A percentile compares a stretch with the other conserved stretches of the same genome.
Conservation (phyloP, 106 monocot genomes). For the Triglochin maritima region DNA sequence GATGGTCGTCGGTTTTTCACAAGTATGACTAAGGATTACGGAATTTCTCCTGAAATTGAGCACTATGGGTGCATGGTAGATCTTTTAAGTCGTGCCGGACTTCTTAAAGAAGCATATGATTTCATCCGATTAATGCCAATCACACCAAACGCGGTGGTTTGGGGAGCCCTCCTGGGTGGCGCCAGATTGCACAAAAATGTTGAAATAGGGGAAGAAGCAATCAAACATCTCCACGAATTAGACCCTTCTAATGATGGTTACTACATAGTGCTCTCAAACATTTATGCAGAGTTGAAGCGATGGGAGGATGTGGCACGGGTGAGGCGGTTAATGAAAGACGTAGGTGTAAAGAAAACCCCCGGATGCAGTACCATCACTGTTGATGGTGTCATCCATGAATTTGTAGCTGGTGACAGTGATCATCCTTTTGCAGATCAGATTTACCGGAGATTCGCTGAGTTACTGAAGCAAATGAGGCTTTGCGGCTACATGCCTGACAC, state of each 20-base stretch:
- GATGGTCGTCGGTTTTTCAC: slow-evolving; percentile 36
- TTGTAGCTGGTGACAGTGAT: slow-evolving; percentile 43
- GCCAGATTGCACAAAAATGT: slow-evolving; percentile 45
- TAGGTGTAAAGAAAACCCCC: slow-evolving; percentile 55
- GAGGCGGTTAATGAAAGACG: slow-evolving; percentile 43
- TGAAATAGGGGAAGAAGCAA: slow-evolving; percentile 43
- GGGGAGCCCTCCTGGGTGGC: slow-evolving; percentile 70
- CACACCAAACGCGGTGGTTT: slow-evolving; percentile 38
- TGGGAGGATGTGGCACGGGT: slow-evolving; percentile 39
- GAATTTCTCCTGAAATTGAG: slow-evolving; percentile 44
- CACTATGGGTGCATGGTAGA: slow-evolving; percentile 81
- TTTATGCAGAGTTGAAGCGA: slow-evolving; percentile 45
- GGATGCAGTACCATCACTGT: slow-evolving; percentile 47
- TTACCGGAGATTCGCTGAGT: slow-evolving; percentile 33
- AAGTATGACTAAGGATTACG: slow-evolving; percentile 30
- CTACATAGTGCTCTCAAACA: slow-evolving; percentile 58
- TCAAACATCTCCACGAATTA: slow-evolving; percentile 25
- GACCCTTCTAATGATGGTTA: slow-evolving; percentile 65
- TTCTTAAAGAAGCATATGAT: slow-evolving; percentile 36
- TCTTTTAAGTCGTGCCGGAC: slow-evolving; percentile 54
- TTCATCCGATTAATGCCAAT: slow-evolving; percentile 52
- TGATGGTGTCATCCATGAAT: slow-evolving; percentile 33
- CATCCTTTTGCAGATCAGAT: slow-evolving; percentile 28
- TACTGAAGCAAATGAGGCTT: slow-evolving; percentile 34
- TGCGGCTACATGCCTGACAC: slow-evolving; percentile 44